These are phyloP conservation scores for Helichrysum umbraculigerum DNA, from an alignment of 129 eudicot genomes.

Conservation along the genomic window DNA sequence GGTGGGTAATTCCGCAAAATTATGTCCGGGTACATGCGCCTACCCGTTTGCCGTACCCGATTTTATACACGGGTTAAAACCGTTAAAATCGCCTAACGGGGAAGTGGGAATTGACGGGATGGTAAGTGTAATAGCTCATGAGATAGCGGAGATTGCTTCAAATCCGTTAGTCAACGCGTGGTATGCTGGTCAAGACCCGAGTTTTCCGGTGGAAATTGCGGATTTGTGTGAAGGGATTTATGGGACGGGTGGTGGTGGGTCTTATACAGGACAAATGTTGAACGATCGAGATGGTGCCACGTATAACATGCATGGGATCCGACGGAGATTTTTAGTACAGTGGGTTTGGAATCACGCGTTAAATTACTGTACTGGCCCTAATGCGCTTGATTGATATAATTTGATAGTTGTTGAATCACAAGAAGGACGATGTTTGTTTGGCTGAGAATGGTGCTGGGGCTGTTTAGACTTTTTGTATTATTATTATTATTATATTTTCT, in stretches of 20 bases:
- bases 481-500: too few relatives aligned
- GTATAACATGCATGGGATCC: conserved; percentile 79
- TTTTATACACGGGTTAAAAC: conserved; percentile 61
- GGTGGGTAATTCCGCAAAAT: conserved; percentile 75
- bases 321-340: conserved; percentile 80
- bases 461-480: conserved; percentile 22
- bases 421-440: not conserved
- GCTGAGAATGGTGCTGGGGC: conserved; percentile 18
- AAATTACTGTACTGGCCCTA: conserved; percentile 88
- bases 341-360: conserved; percentile 85
- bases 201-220: conserved; percentile 81
- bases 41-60: conserved; percentile 81
- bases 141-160: conserved; percentile 72
- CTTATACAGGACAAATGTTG: conserved; percentile 89
- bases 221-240: conserved; percentile 91
- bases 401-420: not conserved
- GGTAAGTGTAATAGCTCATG: conserved; percentile 85
- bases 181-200: conserved; percentile 87
- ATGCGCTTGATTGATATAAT: conserved; percentile 78
- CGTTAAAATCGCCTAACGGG: conserved; percentile 71
- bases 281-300: conserved; percentile 85
- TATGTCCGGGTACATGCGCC: conserved; percentile 80
- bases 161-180: conserved; percentile 83
- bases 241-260: conserved; percentile 96
- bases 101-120: conserved; percentile 81